phyloP scores from a whole-genome alignment of 2,329 filamentous ascomycete species.

The Talaromyces funiculosus region DNA sequence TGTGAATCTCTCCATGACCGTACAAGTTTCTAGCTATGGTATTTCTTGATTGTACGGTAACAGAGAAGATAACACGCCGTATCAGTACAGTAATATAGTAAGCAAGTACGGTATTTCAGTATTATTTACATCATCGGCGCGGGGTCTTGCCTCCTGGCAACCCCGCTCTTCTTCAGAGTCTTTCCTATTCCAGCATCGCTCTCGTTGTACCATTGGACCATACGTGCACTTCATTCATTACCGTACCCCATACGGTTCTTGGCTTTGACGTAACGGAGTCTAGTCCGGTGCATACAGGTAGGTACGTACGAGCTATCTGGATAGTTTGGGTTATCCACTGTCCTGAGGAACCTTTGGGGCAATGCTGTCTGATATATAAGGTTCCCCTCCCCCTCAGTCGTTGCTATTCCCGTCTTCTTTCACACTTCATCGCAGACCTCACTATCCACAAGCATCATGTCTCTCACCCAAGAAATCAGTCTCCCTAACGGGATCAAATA shows the following conservation, averaged over 20 bases:
- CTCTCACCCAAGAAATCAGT: slow-evolving; percentile 35
- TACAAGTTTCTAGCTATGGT: not conserved
- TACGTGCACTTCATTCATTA: not conserved
- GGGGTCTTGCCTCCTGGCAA: not conserved
- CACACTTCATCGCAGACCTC: not conserved
- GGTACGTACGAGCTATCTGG: not conserved
- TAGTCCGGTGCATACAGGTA: not conserved
- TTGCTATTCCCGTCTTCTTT: not conserved
- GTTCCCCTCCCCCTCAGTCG: not conserved
- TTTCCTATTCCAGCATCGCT: not conserved
- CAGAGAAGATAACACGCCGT: not conserved
- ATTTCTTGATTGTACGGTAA: not conserved
- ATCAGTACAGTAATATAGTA: not conserved
- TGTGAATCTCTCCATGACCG: not conserved
- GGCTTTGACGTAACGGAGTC: not conserved
- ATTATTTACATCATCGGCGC: not conserved
- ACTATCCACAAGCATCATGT: slow-evolving; percentile 24
- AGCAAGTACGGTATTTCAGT: not conserved
- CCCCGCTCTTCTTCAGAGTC: not conserved
- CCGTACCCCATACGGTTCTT: not conserved
- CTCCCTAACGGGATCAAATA: slow-evolving; percentile 35
- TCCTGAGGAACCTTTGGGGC: not conserved
- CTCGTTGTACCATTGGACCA: not conserved
- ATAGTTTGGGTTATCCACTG: no score
- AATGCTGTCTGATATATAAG: not conserved